These are phyloP conservation scores for Claviceps arundinis DNA, from an alignment of 2,329 filamentous ascomycete genomes.

Conservation along the genomic window DNA sequence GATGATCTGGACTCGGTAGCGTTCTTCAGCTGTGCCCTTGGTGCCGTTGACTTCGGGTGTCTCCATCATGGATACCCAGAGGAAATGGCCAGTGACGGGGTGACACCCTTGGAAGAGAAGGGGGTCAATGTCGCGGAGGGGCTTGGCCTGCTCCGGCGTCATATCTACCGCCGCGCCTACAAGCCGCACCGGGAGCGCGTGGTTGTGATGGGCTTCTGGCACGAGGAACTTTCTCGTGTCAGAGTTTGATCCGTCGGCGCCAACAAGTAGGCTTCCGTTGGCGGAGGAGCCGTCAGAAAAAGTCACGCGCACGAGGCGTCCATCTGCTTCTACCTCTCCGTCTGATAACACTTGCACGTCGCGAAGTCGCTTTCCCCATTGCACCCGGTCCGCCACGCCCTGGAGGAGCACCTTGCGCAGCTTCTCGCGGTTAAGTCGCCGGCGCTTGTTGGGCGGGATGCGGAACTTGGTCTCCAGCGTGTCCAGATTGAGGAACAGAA, in stretches of 20 bases:
- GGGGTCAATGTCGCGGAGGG: slow-evolving; percentile 35
- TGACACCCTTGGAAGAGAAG: slow-evolving; percentile 41
- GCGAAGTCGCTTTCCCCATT: slow-evolving; percentile 20
- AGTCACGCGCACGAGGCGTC: slow-evolving; percentile 11
- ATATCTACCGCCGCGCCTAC: slow-evolving; percentile 25
- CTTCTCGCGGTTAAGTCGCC: slow-evolving; percentile 23
- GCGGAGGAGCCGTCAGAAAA: slow-evolving; percentile 20
- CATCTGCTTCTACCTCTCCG: background rate
- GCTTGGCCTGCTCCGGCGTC: slow-evolving; percentile 22
- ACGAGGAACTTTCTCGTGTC: slow-evolving; percentile 21
- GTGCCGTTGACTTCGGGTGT: slow-evolving; percentile 24
- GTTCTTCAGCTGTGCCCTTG: slow-evolving; percentile 16
- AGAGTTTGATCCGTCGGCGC: slow-evolving; percentile 28
- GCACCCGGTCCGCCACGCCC: slow-evolving; percentile 16
- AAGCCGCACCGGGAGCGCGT: slow-evolving; percentile 23
- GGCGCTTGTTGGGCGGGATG: slow-evolving; percentile 23
- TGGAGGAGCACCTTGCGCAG: slow-evolving; percentile 18
- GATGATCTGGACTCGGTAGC: slow-evolving; percentile 30
- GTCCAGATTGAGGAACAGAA: slow-evolving; percentile 27
- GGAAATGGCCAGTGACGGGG: slow-evolving; percentile 32
- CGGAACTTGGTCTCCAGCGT: slow-evolving; percentile 24
- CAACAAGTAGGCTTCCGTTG: slow-evolving; percentile 23
- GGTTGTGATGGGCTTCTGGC: slow-evolving; percentile 18
- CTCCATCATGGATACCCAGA: slow-evolving; percentile 36
- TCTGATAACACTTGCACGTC: slow-evolving; percentile 11